Evolutionary conservation across 2,329 filamentous ascomycete genomes (phyloP).

Genomic region (Cryphonectria nitschkei): DNA sequence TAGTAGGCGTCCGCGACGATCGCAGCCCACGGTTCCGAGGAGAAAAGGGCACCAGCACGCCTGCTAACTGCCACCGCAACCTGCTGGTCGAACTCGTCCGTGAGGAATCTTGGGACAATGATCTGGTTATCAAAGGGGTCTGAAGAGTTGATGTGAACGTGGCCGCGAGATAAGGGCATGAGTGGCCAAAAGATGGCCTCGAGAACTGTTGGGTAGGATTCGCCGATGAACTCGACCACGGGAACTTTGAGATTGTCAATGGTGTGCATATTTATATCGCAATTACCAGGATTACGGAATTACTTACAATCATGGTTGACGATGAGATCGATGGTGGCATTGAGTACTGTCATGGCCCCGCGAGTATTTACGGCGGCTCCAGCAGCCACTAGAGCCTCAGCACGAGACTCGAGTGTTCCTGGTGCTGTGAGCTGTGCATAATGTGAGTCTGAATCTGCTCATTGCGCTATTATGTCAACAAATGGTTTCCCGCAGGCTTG

Average conservation of each 20-base stretch:
- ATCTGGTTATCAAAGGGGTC: constrained; percentile 30
- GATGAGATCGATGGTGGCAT: constrained; percentile 32
- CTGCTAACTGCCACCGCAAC: constrained; percentile 30
- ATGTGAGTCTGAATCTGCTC: background rate
- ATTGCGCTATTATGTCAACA: background rate
- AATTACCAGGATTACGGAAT: accelerated
- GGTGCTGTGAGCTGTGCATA: constrained; percentile 4
- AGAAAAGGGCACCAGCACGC: constrained; percentile 29
- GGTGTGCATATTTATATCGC: too few relatives aligned
- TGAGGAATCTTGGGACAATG: constrained; percentile 32
- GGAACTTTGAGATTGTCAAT: constrained; percentile 28
- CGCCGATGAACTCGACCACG: constrained; percentile 30
- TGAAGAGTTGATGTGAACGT: constrained; percentile 33
- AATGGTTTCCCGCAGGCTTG: background rate
- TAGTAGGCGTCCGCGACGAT: constrained; percentile 32
- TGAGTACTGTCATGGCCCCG: constrained; percentile 32
- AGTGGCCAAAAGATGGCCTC: constrained; percentile 33
- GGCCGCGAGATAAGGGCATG: constrained; percentile 33
- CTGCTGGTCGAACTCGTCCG: constrained; percentile 32
- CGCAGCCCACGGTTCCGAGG: constrained; percentile 28
- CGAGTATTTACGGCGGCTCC: constrained; percentile 31
- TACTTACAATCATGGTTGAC: constrained; percentile 23
- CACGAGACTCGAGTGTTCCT: constrained; percentile 25
- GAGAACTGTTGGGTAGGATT: constrained; percentile 26
- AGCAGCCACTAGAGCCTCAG: constrained; percentile 30